Evolutionary conservation across 23 red algal genomes (phyloP), one percentile per base, ranked within the genome.

Genomic region (Chondrus crispus): DNA sequence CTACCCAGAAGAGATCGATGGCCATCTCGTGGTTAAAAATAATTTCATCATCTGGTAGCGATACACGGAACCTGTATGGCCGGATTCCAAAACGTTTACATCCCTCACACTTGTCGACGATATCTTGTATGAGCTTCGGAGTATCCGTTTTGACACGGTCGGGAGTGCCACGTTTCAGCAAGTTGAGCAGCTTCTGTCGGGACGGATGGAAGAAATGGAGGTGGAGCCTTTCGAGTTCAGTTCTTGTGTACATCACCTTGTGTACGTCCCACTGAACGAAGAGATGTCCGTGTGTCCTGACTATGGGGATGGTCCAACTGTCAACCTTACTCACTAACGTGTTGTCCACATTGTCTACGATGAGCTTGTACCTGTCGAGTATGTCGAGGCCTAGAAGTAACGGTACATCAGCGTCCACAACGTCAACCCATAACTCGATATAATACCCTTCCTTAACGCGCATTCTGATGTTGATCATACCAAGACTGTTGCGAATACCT

Each of bases 1-100:
- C 51, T 29, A 82, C 35, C 5, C 45, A 82, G 30, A 82, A 50
- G 30, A 82, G 78, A 60, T 82, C 78, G n/a, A 58, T 82, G 48
- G 46, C 51, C 20, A 82, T 37, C 40, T 82, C 52, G 55, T 62
- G 78, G 51, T 60, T 60, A 38, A 60, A 82, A 62, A 82, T 45
- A 24, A 8, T 53, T 51, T 82, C 48, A 26, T 51, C 48, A 58
- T 40, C 29, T 28, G 78, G 78, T 51, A 82, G 26, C 24, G 78
- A 57, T 50, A 82, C 52, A 29, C 51, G 45, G 52, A 82, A 82
- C 24, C 45, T 40, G 51, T 57, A 38, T 22, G 28, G 78, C 24
- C 51, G 20, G 6, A 6, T 45, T n/a, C 78, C 40, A 38, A 82
- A 60, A 8, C 9, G n/a, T 20, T 50, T 35, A 7, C 78, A 82